Conservation (phyloP, 2,329 filamentous ascomycete genomes). For the Sporothrix pseudoabietina region DNA sequence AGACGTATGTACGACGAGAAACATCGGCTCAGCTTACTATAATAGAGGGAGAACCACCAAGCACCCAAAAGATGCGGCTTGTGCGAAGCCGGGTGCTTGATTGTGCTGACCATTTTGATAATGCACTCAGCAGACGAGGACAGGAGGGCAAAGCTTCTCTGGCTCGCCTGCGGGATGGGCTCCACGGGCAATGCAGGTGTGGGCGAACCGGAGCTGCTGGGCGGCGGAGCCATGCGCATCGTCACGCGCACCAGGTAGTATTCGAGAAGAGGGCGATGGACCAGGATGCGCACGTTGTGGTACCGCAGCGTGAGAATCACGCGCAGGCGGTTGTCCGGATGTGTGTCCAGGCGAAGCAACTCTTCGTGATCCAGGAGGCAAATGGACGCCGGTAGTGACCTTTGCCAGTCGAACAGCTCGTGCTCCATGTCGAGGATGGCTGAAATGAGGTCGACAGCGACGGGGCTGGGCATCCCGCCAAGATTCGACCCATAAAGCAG, state of each 20-base stretch:
- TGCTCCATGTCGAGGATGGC: not conserved
- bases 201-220: constrained; percentile 34
- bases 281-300: constrained; percentile 41
- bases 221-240: not conserved
- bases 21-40: not conserved
- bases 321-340: constrained; percentile 41
- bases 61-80: not conserved
- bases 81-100: not conserved
- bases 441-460: not conserved
- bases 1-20: not conserved
- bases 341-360: not conserved
- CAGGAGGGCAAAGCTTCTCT: not conserved
- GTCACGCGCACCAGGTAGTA: constrained; percentile 30
- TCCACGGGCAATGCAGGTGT: not conserved
- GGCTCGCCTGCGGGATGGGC: not conserved
- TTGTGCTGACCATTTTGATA: constrained; percentile 14
- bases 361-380: not conserved
- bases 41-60: not conserved
- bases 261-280: constrained; percentile 36
- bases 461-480: too few species aligned
- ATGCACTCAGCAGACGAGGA: constrained; percentile 3
- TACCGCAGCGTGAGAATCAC: constrained; percentile 39
- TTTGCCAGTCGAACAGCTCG: not conserved
- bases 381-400: not conserved
- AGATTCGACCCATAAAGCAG: constrained; percentile 33